These are phyloP conservation scores for Ophiostoma sp. DNA, from an alignment of 2,329 filamentous ascomycete genomes.

Conservation along the genomic window DNA sequence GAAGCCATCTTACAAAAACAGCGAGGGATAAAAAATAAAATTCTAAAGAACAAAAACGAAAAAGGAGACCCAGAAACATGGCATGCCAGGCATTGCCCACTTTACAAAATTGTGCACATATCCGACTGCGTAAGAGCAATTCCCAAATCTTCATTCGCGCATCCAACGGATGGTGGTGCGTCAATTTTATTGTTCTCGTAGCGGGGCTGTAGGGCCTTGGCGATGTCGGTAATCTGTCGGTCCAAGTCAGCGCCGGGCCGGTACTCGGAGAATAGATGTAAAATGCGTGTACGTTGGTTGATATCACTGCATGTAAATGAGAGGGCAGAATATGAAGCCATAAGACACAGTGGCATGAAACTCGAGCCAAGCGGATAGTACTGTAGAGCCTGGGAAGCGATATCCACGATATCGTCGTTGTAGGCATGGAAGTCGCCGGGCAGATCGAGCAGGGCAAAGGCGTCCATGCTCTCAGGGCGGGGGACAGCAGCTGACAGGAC, in stretches of 20 bases:
- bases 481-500: not conserved
- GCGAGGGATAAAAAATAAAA: not conserved
- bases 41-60: not conserved
- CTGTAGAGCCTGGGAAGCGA: slow-evolving; percentile 21
- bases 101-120: slow-evolving; percentile 4
- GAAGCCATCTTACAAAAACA: not conserved
- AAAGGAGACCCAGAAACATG: not conserved
- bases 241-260: slow-evolving; percentile 5
- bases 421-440: not conserved
- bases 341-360: slow-evolving; percentile 26
- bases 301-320: not conserved
- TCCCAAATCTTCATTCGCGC: not conserved
- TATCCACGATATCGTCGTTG: slow-evolving; percentile 15
- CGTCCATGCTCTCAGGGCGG: not conserved
- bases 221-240: not conserved
- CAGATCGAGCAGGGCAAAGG: not conserved
- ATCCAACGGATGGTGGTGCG: not conserved
- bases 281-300: not conserved
- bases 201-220: not conserved
- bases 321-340: slow-evolving; percentile 18
- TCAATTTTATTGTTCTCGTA: not conserved
- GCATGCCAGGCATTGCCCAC: not conserved
- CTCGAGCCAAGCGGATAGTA: slow-evolving; percentile 28
- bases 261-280: not conserved
- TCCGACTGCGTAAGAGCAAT: not conserved